These are phyloP conservation scores for Diaporthe citri DNA, from an alignment of 2,329 filamentous ascomycete species.

Conservation along the genomic window DNA sequence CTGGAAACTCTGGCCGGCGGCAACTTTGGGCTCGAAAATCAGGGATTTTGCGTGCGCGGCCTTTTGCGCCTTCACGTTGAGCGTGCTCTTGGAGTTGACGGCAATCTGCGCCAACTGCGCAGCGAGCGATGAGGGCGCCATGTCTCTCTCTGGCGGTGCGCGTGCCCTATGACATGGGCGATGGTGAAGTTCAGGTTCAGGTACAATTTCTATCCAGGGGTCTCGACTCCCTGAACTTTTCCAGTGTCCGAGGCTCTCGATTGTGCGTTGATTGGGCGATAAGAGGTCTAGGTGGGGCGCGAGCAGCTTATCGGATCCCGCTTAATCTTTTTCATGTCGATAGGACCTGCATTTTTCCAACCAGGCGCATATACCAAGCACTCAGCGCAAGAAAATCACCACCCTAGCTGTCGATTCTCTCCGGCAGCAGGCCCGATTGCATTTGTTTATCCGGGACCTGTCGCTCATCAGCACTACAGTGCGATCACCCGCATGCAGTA, in stretches of 20 bases:
- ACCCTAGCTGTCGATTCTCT: not conserved
- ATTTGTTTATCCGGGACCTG: not conserved
- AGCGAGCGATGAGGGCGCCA: slow-evolving; percentile 75
- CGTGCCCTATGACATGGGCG: slow-evolving; percentile 27
- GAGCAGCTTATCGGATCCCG: slow-evolving; percentile 9
- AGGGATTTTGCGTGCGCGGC: slow-evolving; percentile 93
- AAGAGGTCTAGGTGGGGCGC: slow-evolving; percentile 16
- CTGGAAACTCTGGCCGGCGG: slow-evolving; percentile 90
- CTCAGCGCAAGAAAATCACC: not conserved
- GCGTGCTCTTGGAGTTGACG: slow-evolving; percentile 87
- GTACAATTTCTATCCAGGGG: slow-evolving; percentile 23
- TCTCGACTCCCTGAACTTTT: slow-evolving; percentile 29
- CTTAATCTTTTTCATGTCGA: slow-evolving; percentile 25
- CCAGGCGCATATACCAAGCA: not conserved
- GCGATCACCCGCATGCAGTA: not conserved
- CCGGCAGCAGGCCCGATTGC: not conserved
- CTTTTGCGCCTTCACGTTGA: slow-evolving; percentile 94
- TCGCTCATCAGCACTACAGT: not conserved
- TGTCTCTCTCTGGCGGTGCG: slow-evolving; percentile 22
- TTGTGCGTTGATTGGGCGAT: slow-evolving; percentile 22
- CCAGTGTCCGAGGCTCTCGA: not conserved
- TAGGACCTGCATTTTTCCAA: not conserved
- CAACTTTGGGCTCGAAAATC: slow-evolving; percentile 89
- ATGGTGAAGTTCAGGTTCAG: slow-evolving; percentile 15
- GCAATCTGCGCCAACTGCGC: slow-evolving; percentile 95